Percentiles rank a stretch among this genome's conserved stretches.
phyloP scores from a whole-genome alignment of 371 early-diverging fungal species.

The Apophysomyces ossiformis region DNA sequence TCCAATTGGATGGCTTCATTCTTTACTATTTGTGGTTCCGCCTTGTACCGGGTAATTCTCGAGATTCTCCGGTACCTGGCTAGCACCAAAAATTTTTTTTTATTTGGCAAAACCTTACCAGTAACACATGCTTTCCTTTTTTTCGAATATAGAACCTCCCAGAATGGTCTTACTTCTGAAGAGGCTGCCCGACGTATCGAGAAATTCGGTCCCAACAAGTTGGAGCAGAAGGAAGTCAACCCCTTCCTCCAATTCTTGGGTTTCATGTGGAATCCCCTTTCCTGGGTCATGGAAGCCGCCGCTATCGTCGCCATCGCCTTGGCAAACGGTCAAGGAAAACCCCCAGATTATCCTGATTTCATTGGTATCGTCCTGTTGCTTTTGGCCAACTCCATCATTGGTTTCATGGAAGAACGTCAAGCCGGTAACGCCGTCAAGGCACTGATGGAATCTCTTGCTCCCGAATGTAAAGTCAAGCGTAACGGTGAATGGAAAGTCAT shows the following conservation, averaged over 20 bases:
- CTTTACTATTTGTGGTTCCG: conserved; percentile 4
- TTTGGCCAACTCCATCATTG: conserved; percentile 80
- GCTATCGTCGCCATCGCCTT: conserved; percentile 67
- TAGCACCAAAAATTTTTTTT: conserved; percentile 5
- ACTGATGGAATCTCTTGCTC: conserved; percentile 70
- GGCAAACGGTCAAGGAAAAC: conserved; percentile 63
- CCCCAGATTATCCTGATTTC: conserved; percentile 80
- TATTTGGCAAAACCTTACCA: conserved; percentile 2
- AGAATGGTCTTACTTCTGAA: conserved; percentile 58
- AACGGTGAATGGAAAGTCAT: conserved; percentile 56
- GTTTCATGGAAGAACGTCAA: conserved; percentile 79
- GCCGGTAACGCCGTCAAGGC: conserved; percentile 75
- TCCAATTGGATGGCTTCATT: not conserved
- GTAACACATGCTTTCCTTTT: conserved; percentile 7
- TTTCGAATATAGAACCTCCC: conserved; percentile 52
- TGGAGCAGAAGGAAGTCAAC: conserved; percentile 73
- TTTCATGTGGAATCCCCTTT: conserved; percentile 79
- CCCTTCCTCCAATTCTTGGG: conserved; percentile 81
- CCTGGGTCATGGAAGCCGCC: conserved; percentile 76
- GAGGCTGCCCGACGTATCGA: conserved; percentile 63
- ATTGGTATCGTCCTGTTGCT: conserved; percentile 78
- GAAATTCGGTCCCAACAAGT: conserved; percentile 70
- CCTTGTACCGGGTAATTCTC: conserved; percentile 11
- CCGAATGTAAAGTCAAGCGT: conserved; percentile 68
- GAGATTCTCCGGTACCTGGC: conserved; percentile 11